These are phyloP conservation scores for Ammopiptanthus mongolicus DNA, from an alignment of 306 rosid species.

Conservation along the genomic window DNA sequence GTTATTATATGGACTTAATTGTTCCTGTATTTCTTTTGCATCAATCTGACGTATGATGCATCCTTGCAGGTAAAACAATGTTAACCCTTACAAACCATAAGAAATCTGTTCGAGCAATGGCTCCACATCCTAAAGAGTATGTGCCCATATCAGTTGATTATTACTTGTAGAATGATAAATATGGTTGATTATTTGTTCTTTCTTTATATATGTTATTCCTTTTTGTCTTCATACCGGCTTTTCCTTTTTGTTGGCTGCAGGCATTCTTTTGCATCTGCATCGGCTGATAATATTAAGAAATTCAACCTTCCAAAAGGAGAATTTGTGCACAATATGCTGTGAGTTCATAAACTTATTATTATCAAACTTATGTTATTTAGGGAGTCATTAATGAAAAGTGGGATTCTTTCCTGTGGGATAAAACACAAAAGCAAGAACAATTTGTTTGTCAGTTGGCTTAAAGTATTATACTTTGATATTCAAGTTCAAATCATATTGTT, in stretches of 20 bases:
- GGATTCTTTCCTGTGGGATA: neutral
- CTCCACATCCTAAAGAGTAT: slow-evolving; percentile 95
- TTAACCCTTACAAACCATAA: slow-evolving; percentile 91
- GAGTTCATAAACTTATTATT: slow-evolving; percentile 36
- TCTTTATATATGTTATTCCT: neutral
- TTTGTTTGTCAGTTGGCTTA: neutral
- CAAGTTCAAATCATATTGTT: slow-evolving; percentile 2
- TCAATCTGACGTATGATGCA: slow-evolving; percentile 5
- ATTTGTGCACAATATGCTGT: slow-evolving; percentile 98
- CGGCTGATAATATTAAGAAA: slow-evolving; percentile 97
- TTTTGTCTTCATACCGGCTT: slow-evolving; percentile 6
- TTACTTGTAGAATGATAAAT: slow-evolving; percentile 11
- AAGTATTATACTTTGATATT: neutral
- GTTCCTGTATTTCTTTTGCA: neutral
- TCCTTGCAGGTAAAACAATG: slow-evolving; percentile 80
- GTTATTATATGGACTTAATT: neutral
- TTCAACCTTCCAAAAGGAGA: slow-evolving; percentile 92
- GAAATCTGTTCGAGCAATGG: slow-evolving; percentile 95
- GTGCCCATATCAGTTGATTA: slow-evolving; percentile 14
- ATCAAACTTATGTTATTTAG: neutral
- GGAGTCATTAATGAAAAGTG: neutral
- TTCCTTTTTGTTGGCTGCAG: slow-evolving; percentile 34
- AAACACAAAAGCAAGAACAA: neutral
- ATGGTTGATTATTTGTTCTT: slow-evolving; percentile 4
- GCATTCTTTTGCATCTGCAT: slow-evolving; percentile 93